Conservation (phyloP, 2,329 filamentous ascomycete genomes). For the Phialocephala sp. region DNA sequence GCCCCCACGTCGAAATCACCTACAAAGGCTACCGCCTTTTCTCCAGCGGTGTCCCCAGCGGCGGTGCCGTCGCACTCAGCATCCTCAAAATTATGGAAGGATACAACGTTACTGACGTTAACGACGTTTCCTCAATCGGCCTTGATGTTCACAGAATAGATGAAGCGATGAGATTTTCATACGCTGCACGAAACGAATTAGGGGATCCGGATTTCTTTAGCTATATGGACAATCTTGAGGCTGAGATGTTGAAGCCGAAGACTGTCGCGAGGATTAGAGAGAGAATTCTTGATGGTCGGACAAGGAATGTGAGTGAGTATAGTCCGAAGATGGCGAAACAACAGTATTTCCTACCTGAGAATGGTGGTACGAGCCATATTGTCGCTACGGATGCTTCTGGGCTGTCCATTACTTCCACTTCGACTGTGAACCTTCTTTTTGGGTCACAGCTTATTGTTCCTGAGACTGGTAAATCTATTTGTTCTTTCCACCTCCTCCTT, state of each 20-base stretch:
- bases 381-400: conserved; percentile 75
- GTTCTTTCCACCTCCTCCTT: too few relatives aligned
- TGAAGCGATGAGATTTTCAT: conserved; percentile 90
- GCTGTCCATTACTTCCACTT: conserved; percentile 80
- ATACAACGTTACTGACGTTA: conserved; percentile 51
- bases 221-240: conserved; percentile 67
- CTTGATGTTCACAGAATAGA: conserved; percentile 81
- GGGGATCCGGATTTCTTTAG: conserved; percentile 81
- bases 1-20: conserved; percentile 65
- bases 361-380: conserved; percentile 76
- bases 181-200: conserved; percentile 77
- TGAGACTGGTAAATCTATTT: conserved; percentile 80
- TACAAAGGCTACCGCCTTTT: conserved; percentile 76
- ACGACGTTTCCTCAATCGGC: conserved; percentile 50
- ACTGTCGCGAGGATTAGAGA: conserved; percentile 64
- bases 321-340: conserved; percentile 57
- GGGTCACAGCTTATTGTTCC: conserved; percentile 81
- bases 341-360: conserved; percentile 68
- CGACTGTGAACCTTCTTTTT: conserved; percentile 87
- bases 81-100: conserved; percentile 84
- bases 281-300: conserved; percentile 74
- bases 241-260: conserved; percentile 66
- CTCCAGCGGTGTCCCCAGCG: conserved; percentile 74
- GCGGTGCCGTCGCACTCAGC: conserved; percentile 70
- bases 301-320: conserved; percentile 76